Evolutionary conservation across 1,284 basidiomycete genomes (phyloP), one percentile per base, ranked within the genome.

Genomic region (Sparassis latifolia): DNA sequence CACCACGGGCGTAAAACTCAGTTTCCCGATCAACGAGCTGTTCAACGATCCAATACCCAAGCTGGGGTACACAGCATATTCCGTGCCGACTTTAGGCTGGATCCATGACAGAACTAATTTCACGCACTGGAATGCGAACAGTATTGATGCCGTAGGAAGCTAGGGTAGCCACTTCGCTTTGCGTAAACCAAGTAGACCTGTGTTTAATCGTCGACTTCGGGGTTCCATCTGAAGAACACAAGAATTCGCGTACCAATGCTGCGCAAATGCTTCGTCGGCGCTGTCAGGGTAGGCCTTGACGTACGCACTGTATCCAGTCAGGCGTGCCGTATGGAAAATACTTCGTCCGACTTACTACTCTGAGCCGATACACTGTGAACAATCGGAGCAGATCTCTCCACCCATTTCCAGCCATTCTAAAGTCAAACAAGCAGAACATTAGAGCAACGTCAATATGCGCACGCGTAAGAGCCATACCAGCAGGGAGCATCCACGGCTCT

Each of bases 21-120:
- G 66, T 72, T 0, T 63, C 61, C 3, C 81, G 73, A 60, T 88
- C 62, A 0, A 90, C 87, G 5, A 90, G 69, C 5, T 70, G 72
- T 62, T 90, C 88, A 10, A 90, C 68, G 43, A 90, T 82, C 88
- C 88, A 91, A 62, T 84, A 91, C 0, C 88, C 87, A 29, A 90
- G 75, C 85, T 88, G 31, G 28, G 43, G 10, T 5, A 5, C 12
- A 20, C 20, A 20, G 20, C 20, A 20, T 20, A 20, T 20, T 20
- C 20, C 20, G 20, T 20, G 20, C 20, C 20, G 20, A 20, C 20
- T 20, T 20, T 20, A 20, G 20, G 20, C 20, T 20, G 20, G 20
- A 20, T 20, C 20, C 20, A 20, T 20, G 20, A 20, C 20, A 20
- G 20, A 20, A 20, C 6, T 37, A 37, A 12, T 6, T 37, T 37